Conservation (phyloP, 2,329 filamentous ascomycete genomes). For the Alternaria viburni region DNA sequence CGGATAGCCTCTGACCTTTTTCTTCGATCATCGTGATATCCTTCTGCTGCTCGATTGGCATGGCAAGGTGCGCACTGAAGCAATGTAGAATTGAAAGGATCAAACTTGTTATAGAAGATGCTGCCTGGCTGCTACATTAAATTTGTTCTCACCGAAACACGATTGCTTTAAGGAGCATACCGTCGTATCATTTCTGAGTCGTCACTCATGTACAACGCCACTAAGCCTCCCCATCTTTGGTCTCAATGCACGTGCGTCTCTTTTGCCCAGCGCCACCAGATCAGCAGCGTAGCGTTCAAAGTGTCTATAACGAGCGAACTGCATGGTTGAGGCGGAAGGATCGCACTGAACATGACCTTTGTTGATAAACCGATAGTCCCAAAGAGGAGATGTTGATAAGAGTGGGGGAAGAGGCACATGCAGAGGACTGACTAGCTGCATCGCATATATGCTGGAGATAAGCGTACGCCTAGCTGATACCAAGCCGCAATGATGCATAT, state of each 20-base stretch:
- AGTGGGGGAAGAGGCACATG: conserved; percentile 4
- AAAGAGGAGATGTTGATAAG: neutral
- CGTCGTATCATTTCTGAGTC: neutral
- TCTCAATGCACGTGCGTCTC: neutral
- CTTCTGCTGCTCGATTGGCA: neutral
- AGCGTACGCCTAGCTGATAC: neutral
- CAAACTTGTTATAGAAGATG: neutral
- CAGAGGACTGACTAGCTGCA: neutral
- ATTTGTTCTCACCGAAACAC: too few species aligned
- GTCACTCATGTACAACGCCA: neutral
- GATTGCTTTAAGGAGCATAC: neutral
- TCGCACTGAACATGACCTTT: neutral
- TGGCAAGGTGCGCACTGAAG: neutral
- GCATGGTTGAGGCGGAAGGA: neutral
- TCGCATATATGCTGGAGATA: conserved; percentile 2
- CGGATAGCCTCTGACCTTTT: neutral
- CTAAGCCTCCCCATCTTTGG: neutral
- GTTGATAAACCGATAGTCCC: conserved; percentile 1
- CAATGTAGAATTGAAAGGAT: neutral
- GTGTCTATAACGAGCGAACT: neutral
- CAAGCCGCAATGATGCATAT: neutral
- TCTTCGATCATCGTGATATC: neutral
- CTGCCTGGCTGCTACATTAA: too few species aligned
- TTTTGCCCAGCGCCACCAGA: neutral
- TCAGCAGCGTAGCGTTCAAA: neutral